A percentile compares a stretch with the other conserved stretches of the same genome.
These are phyloP conservation scores for Beta macrorhiza DNA, from an alignment of 179 eudicot genomes.

Conservation along the genomic window DNA sequence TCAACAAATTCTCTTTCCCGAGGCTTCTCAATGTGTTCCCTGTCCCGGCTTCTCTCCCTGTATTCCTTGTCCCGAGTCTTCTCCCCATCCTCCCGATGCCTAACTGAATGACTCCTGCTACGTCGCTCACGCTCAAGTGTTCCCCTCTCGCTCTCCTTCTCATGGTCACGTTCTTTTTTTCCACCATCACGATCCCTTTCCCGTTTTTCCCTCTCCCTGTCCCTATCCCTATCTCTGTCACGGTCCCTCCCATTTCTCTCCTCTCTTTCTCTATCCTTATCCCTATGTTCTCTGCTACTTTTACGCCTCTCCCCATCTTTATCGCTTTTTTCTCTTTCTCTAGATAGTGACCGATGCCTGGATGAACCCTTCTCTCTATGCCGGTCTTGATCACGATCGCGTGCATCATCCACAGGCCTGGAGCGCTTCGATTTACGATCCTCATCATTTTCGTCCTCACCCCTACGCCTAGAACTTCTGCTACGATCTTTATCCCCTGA, in stretches of 20 bases:
- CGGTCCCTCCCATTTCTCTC: conserved; percentile 47
- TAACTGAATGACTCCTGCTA: conserved; percentile 41
- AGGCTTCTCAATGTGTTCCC: conserved; percentile 41
- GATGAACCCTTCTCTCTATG: conserved; percentile 51
- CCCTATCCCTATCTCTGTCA: conserved; percentile 31
- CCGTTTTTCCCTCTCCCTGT: conserved; percentile 38
- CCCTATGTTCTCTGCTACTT: conserved; percentile 52
- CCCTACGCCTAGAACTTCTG: conserved; percentile 55
- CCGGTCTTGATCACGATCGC: conserved; percentile 40
- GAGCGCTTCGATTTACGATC: conserved; percentile 48
- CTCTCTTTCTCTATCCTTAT: conserved; percentile 42
- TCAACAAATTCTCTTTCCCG: conserved; percentile 51
- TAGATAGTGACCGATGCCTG: conserved; percentile 48
- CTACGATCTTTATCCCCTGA: conserved; percentile 44
- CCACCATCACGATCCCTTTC: conserved; percentile 39
- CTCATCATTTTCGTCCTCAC: conserved; percentile 42
- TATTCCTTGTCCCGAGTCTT: conserved; percentile 39
- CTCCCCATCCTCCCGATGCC: conserved; percentile 49
- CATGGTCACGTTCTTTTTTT: conserved; percentile 35
- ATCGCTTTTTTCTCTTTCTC: conserved; percentile 58
- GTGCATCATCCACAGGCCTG: conserved; percentile 53
- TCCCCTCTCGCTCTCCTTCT: conserved; percentile 40
- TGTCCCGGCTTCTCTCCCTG: conserved; percentile 45
- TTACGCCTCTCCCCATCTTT: conserved; percentile 43
- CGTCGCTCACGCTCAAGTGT: conserved; percentile 45